Evolutionary conservation across 2,329 filamentous ascomycete species (phyloP).

Genomic region (Epichloe baconii): DNA sequence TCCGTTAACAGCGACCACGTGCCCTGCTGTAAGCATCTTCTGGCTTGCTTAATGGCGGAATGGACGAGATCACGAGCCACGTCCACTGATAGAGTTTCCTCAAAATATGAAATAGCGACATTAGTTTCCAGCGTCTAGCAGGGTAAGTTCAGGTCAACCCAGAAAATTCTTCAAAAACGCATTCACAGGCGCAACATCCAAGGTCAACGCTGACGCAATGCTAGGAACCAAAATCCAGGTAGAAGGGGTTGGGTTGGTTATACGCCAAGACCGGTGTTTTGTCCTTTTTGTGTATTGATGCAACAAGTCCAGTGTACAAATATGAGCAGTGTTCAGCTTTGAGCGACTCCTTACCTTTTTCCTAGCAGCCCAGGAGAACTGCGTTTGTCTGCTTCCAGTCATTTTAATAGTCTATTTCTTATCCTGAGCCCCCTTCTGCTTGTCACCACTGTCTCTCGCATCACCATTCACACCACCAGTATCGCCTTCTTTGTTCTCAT

Average conservation of each 20-base stretch:
- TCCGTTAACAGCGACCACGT: constrained; percentile 19
- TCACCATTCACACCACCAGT: constrained; percentile 27
- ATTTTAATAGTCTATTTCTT: constrained; percentile 21
- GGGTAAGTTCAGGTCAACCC: background rate
- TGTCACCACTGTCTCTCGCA: constrained; percentile 36
- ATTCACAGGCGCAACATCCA: background rate
- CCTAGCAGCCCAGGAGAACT: background rate
- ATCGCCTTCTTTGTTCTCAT: constrained; percentile 42
- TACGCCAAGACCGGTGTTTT: background rate
- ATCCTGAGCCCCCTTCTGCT: constrained; percentile 46
- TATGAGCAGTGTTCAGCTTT: background rate
- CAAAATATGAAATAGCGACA: constrained; percentile 58
- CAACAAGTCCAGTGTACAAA: background rate
- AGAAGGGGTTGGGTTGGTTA: background rate
- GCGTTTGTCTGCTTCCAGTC: background rate
- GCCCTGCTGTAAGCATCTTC: constrained; percentile 74
- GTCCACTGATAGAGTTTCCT: constrained; percentile 40
- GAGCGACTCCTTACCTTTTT: background rate
- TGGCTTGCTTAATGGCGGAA: constrained; percentile 68
- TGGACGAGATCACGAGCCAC: constrained; percentile 47
- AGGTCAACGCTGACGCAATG: background rate
- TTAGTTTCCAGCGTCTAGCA: constrained; percentile 34
- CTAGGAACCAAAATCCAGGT: background rate
- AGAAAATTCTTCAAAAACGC: background rate
- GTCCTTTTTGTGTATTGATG: background rate